phyloP scores from a whole-genome alignment of 2,329 filamentous ascomycete genomes.

The Microcyclospora pomicola region DNA sequence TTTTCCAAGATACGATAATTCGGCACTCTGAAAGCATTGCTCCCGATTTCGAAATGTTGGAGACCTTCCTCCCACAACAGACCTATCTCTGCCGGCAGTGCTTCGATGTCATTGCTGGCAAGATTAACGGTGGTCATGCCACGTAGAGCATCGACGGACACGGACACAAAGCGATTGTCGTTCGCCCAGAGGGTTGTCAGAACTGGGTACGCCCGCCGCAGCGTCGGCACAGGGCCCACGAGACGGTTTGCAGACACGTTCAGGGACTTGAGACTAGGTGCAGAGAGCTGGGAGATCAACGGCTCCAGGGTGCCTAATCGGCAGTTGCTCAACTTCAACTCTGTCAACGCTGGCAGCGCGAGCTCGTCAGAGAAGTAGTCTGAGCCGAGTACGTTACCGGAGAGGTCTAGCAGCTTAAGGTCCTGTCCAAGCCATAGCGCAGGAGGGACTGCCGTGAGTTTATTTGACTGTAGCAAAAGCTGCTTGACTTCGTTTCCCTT shows the following conservation, averaged over 20 bases:
- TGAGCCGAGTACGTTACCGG: constrained; percentile 24
- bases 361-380: constrained; percentile 55
- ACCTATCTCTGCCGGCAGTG: constrained; percentile 67
- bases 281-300: constrained; percentile 52
- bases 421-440: constrained; percentile 57
- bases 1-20: constrained; percentile 71
- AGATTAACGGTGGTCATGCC: constrained; percentile 67
- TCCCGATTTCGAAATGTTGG: constrained; percentile 61
- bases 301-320: constrained; percentile 57
- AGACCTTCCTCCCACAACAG: constrained; percentile 53
- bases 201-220: constrained; percentile 55
- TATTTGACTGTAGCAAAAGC: constrained; percentile 64
- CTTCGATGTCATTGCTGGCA: constrained; percentile 73
- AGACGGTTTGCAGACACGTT: constrained; percentile 78
- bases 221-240: constrained; percentile 47
- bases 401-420: constrained; percentile 39
- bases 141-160: constrained; percentile 54
- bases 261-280: constrained; percentile 60
- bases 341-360: constrained; percentile 55
- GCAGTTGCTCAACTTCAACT: constrained; percentile 63
- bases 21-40: constrained; percentile 80
- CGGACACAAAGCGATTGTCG: constrained; percentile 63
- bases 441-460: constrained; percentile 53
- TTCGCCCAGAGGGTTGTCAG: constrained; percentile 58
- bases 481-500: constrained; percentile 36